A percentile compares a stretch with the other conserved stretches of the same genome.
Evolutionary conservation across 441 rosid species (phyloP).

Genomic region (Erysimum cheiri): DNA sequence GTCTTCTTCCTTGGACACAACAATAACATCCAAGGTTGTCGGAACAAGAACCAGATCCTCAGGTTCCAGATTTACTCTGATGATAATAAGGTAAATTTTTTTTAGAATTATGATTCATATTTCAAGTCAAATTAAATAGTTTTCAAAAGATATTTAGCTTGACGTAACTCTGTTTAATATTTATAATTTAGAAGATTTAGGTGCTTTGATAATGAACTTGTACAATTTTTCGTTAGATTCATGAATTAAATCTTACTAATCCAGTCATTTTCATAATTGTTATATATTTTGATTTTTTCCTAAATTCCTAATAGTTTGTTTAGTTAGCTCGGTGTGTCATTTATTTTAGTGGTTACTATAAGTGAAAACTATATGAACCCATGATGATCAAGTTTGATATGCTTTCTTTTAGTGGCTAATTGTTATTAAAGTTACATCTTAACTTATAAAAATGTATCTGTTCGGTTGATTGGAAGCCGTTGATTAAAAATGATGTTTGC

Average conservation of each 20-base stretch:
- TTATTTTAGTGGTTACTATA: too few relatives aligned
- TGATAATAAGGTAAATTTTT: conserved; percentile 76
- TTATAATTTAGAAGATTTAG: not conserved
- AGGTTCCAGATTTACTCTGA: conserved; percentile 75
- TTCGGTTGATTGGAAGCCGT: conserved; percentile 8
- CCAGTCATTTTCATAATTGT: too few relatives aligned
- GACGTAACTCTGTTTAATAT: not conserved
- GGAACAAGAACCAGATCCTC: conserved; percentile 48
- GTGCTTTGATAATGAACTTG: not conserved
- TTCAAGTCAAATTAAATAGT: not conserved
- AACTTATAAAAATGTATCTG: not conserved
- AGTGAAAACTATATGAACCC: not conserved
- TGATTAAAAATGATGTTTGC: not conserved
- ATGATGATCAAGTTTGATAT: conserved; percentile 2
- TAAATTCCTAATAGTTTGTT: too few relatives aligned
- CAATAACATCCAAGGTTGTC: conserved; percentile 45
- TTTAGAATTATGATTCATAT: not conserved
- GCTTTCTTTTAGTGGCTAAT: conserved; percentile 11
- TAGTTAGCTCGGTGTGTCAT: too few relatives aligned
- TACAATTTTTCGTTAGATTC: not conserved
- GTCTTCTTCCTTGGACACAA: conserved; percentile 70
- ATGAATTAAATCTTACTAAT: too few relatives aligned
- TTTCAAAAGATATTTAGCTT: not conserved
- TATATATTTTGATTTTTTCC: too few relatives aligned
- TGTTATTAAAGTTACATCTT: not conserved